These are phyloP conservation scores for Leptographium lundbergii DNA, from an alignment of 2,329 filamentous ascomycete species.

Conservation along the genomic window DNA sequence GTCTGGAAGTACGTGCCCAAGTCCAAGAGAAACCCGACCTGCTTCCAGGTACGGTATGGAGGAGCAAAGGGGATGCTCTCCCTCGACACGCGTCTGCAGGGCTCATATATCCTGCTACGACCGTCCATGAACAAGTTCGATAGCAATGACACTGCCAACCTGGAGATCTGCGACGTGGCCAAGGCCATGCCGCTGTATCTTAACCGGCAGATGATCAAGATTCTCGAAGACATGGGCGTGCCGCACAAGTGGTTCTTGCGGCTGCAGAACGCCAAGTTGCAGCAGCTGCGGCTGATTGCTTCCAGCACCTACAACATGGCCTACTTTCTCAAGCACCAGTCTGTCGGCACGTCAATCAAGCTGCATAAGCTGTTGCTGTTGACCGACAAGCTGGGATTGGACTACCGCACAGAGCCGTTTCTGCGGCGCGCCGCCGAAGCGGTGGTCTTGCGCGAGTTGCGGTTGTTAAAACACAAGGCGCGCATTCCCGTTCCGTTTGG, in stretches of 20 bases:
- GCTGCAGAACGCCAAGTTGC: conserved; percentile 51
- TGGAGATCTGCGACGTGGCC: conserved; percentile 62
- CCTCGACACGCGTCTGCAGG: conserved; percentile 47
- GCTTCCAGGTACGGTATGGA: conserved; percentile 61
- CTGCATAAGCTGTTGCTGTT: conserved; percentile 50
- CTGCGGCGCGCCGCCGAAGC: conserved; percentile 60
- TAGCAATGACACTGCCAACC: conserved; percentile 36
- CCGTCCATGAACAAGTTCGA: conserved; percentile 72
- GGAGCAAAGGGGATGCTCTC: conserved; percentile 72
- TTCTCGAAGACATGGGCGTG: conserved; percentile 66
- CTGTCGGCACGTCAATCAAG: conserved; percentile 46
- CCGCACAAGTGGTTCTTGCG: conserved; percentile 44
- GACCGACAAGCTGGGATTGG: conserved; percentile 42
- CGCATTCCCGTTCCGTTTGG: conserved; percentile 60
- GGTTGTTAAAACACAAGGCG: conserved; percentile 65
- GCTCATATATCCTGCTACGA: conserved; percentile 48
- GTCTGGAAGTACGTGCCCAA: conserved; percentile 44
- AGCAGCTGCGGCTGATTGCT: conserved; percentile 46
- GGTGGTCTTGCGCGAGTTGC: conserved; percentile 54
- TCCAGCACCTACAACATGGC: conserved; percentile 47
- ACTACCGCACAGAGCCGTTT: conserved; percentile 57
- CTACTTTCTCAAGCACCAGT: conserved; percentile 49
- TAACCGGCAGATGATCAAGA: conserved; percentile 75
- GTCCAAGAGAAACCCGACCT: conserved; percentile 40
- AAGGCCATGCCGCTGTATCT: conserved; percentile 57